phyloP scores from a whole-genome alignment of 1,284 basidiomycete species.

The Leccinum subrobustum region DNA sequence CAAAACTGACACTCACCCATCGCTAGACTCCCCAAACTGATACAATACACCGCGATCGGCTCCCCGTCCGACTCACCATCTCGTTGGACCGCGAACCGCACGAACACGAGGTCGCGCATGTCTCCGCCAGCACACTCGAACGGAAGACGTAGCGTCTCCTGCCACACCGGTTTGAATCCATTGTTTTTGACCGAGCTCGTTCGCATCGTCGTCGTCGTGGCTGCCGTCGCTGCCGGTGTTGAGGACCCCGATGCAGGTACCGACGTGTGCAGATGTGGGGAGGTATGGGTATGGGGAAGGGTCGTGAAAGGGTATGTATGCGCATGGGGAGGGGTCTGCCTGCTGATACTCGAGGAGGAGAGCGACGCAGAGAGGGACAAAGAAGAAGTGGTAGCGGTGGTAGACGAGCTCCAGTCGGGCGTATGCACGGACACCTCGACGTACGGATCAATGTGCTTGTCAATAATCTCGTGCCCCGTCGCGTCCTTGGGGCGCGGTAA shows the following conservation, averaged over 20 bases:
- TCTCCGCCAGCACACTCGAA: conserved; percentile 69
- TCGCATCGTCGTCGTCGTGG: conserved; percentile 48
- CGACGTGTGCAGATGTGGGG: not conserved
- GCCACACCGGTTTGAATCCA: conserved; percentile 89
- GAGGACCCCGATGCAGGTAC: conserved; percentile 14
- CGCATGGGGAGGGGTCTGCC: not conserved
- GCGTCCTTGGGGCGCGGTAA: conserved; percentile 77
- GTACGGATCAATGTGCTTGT: conserved; percentile 67
- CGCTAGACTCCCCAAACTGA: conserved; percentile 64
- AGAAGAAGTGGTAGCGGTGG: not conserved
- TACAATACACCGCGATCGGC: conserved; percentile 70
- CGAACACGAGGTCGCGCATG: conserved; percentile 81
- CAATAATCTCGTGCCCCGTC: conserved; percentile 58
- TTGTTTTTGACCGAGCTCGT: conserved; percentile 76
- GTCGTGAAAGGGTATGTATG: not conserved
- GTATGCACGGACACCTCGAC: conserved; percentile 78
- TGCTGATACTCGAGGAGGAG: not conserved
- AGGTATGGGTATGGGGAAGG: not conserved
- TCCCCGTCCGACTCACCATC: conserved; percentile 63
- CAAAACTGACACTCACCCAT: conserved; percentile 52
- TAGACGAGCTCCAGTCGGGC: conserved; percentile 58
- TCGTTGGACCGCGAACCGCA: conserved; percentile 71
- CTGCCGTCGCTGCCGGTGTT: not conserved
- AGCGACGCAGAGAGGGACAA: conserved; percentile 18
- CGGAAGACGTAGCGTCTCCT: conserved; percentile 66